A percentile compares a stretch with the other conserved stretches of the same genome.
These are phyloP conservation scores for Rheum nobile DNA, from an alignment of 148 eudicot genomes.

Conservation along the genomic window DNA sequence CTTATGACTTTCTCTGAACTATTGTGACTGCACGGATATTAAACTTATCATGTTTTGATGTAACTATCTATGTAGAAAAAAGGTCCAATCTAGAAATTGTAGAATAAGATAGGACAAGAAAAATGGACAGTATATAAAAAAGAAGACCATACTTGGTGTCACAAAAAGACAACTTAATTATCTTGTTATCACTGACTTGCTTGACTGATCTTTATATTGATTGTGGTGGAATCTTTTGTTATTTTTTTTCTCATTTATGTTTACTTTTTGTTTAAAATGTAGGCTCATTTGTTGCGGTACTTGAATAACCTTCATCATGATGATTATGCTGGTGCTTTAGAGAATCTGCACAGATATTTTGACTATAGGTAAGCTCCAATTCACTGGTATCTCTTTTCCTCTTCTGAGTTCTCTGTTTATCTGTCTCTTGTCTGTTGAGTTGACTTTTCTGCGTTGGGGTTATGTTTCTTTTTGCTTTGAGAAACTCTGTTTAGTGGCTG, in stretches of 20 bases:
- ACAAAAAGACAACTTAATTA: background rate
- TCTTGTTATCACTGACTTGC: background rate
- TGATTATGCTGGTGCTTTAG: slow-evolving; percentile 86
- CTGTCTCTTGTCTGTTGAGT: background rate
- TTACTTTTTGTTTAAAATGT: background rate
- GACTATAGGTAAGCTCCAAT: slow-evolving; percentile 64
- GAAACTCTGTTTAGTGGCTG: background rate
- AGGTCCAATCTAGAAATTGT: background rate
- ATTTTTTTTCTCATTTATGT: background rate
- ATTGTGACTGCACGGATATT: background rate
- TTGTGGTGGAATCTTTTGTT: background rate
- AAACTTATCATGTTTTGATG: background rate
- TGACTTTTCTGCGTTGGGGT: background rate
- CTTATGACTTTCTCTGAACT: background rate
- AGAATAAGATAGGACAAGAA: background rate
- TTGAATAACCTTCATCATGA: slow-evolving; percentile 86
- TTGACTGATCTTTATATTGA: background rate
- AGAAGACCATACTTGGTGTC: background rate
- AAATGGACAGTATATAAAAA: background rate
- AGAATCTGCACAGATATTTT: slow-evolving; percentile 97
- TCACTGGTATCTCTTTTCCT: background rate
- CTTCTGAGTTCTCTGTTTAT: background rate
- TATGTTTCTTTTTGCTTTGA: background rate
- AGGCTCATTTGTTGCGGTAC: slow-evolving; percentile 93
- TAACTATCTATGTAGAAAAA: background rate